Evolutionary conservation across 345 rosid genomes (phyloP).

Genomic region (Eucalyptus victrix): DNA sequence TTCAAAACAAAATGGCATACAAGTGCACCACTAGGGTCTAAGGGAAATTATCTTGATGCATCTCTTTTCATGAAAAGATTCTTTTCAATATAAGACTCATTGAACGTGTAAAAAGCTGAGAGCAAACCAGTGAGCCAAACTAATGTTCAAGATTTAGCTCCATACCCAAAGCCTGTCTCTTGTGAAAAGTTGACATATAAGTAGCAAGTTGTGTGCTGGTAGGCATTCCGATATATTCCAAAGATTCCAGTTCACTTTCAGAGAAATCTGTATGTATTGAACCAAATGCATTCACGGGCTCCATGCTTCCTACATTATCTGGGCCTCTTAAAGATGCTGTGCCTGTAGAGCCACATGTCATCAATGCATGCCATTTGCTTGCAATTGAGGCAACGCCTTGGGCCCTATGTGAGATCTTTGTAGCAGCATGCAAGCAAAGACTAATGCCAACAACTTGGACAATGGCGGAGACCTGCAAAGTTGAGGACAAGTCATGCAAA

Average conservation of each 20-base stretch:
- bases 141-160: background rate
- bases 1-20: background rate
- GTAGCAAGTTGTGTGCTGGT: conserved; percentile 47
- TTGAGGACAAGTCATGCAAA: background rate
- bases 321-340: conserved; percentile 34
- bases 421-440: conserved; percentile 79
- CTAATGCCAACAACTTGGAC: conserved; percentile 83
- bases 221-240: conserved; percentile 56
- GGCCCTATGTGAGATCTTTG: conserved; percentile 85
- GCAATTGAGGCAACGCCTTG: conserved; percentile 60
- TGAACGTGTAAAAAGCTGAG: background rate
- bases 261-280: conserved; percentile 28
- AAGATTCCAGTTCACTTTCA: conserved; percentile 78
- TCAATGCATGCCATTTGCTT: conserved; percentile 84
- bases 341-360: conserved; percentile 39
- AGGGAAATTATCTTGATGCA: background rate
- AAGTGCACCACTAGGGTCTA: background rate
- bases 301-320: conserved; percentile 36
- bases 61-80: background rate
- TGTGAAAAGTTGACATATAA: conserved; percentile 57
- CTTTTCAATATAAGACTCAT: background rate
- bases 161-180: conserved; percentile 84
- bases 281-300: conserved; percentile 8
- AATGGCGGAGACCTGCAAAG: conserved; percentile 52
- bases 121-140: background rate